Evolutionary conservation across 2,329 filamentous ascomycete species (phyloP), one percentile per base, ranked within the genome.

Genomic region (Pseudocercospora vitis): DNA sequence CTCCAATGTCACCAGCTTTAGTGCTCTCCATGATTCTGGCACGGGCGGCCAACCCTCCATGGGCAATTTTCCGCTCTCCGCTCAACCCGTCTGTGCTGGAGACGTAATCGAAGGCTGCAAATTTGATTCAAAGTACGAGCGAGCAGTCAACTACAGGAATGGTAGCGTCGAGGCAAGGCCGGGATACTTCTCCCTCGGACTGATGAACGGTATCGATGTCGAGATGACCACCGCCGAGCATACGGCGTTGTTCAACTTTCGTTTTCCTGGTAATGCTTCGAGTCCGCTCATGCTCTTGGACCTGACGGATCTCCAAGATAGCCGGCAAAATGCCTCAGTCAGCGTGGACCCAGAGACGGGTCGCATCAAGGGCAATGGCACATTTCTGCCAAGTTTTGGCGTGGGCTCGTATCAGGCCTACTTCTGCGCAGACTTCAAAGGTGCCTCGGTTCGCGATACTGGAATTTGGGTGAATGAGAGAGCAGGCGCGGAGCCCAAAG

Each of bases 221-320:
- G 81, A 85, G 66, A 85, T 85, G 76, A 82, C 82, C 0, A 74
- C 78, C 2, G 76, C 81, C 0, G 73, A 81, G 55, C 81, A 79
- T 57, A 75, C 81, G 4, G 79, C 81, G 1, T 71, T 86, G 4
- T 86, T 83, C 61, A 74, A 76, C 4, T 86, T 86, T 64, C 74
- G 73, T 19, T 2, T 84, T 31, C 64, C 65, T 7, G 57, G 63
- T 18, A 66, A 64, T 4, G 65, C 67, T 12, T 64, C 70, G 24
- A 75, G 75, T 53, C 83, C 83, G 1, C 59, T 85, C 7, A 68
- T 86, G 16, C 66, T 84, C 50, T 62, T 85, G 2, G 83, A 86
- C 60, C 67, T 86, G 37, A 78, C 76, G 0, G 83, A 86, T 63
- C 70, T 86, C 2, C 76, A 74, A 57, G 71, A 73, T 48, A 79